Evolutionary conservation across 2,329 filamentous ascomycete species (phyloP).

Genomic region (Fusarium zealandicum): DNA sequence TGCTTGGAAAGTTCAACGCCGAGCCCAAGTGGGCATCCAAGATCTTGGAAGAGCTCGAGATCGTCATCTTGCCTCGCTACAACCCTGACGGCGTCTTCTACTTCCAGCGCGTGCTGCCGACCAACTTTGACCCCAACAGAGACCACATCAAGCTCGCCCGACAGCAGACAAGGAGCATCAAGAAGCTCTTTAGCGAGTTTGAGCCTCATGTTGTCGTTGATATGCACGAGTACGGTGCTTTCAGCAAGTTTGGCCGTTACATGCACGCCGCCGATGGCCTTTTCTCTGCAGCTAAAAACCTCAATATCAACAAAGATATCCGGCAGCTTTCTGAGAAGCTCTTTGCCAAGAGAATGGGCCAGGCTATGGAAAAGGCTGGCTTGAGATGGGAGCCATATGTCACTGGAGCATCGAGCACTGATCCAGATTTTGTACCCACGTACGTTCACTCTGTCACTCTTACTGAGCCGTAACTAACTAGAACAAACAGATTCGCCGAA

Average conservation of each 20-base stretch:
- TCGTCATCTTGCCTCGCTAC: constrained; percentile 43
- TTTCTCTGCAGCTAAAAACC: constrained; percentile 46
- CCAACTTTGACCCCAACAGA: constrained; percentile 45
- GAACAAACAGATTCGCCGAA: constrained; percentile 35
- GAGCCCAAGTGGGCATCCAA: constrained; percentile 41
- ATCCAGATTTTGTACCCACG: constrained; percentile 20
- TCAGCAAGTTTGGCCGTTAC: constrained; percentile 29
- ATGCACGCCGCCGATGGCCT: constrained; percentile 42
- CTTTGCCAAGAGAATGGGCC: constrained; percentile 40
- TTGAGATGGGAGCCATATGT: constrained; percentile 45
- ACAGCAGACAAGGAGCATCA: constrained; percentile 44
- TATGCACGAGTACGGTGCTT: constrained; percentile 44
- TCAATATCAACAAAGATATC: constrained; percentile 44
- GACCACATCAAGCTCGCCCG: constrained; percentile 46
- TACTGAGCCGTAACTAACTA: rapidly evolving
- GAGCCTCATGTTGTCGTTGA: constrained; percentile 44
- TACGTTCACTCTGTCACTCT: neutral
- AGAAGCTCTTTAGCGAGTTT: constrained; percentile 40
- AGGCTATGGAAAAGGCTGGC: constrained; percentile 40
- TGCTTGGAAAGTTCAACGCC: constrained; percentile 43
- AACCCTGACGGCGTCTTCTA: constrained; percentile 47
- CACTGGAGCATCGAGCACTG: constrained; percentile 28
- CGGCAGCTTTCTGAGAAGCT: constrained; percentile 41
- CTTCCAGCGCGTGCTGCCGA: constrained; percentile 43
- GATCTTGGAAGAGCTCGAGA: constrained; percentile 41